Evolutionary conservation across 805 yeast species (phyloP).

Genomic region (Zygosaccharomyces kombuchaensis): DNA sequence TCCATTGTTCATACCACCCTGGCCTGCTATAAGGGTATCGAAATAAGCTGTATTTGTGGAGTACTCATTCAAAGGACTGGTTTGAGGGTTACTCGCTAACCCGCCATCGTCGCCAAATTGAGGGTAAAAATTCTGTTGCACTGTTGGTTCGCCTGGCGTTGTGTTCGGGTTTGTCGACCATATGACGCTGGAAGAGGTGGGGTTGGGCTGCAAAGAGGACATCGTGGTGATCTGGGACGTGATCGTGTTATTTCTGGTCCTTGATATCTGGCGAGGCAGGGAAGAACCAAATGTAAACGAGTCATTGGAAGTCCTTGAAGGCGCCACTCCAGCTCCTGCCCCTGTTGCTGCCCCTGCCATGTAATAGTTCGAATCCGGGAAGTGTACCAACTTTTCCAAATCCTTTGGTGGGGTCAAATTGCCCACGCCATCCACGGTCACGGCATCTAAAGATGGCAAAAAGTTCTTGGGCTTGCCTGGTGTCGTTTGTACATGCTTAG

Average conservation of each 20-base stretch:
- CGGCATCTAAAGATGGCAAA: constrained; percentile 18
- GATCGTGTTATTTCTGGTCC: constrained; percentile 35
- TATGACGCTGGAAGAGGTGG: constrained; percentile 22
- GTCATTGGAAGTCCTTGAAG: constrained; percentile 32
- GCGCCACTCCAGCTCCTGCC: constrained; percentile 3
- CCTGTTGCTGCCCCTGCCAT: constrained; percentile 4
- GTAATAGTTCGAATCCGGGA: constrained; percentile 28
- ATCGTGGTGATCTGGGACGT: constrained; percentile 36
- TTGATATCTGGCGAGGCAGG: constrained; percentile 23
- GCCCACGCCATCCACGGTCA: constrained; percentile 18
- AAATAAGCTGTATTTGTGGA: constrained; percentile 21
- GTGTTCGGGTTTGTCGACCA: constrained; percentile 27
- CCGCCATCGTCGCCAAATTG: constrained; percentile 7
- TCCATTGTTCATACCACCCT: constrained; percentile 3
- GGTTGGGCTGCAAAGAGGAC: constrained; percentile 25
- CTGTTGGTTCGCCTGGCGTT: constrained; percentile 14
- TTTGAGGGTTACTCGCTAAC: constrained; percentile 6
- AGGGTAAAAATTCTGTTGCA: constrained; percentile 19
- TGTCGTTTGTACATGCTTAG: constrained; percentile 10
- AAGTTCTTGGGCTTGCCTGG: constrained; percentile 15
- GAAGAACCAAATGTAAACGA: constrained; percentile 23
- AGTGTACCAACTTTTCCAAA: constrained; percentile 23
- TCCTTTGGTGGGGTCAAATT: constrained; percentile 31
- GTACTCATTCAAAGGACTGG: constrained; percentile 21
- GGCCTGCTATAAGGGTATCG: constrained; percentile 17